phyloP scores from a whole-genome alignment of 139 green algal genomes.

The Tetradesmus obliquus region DNA sequence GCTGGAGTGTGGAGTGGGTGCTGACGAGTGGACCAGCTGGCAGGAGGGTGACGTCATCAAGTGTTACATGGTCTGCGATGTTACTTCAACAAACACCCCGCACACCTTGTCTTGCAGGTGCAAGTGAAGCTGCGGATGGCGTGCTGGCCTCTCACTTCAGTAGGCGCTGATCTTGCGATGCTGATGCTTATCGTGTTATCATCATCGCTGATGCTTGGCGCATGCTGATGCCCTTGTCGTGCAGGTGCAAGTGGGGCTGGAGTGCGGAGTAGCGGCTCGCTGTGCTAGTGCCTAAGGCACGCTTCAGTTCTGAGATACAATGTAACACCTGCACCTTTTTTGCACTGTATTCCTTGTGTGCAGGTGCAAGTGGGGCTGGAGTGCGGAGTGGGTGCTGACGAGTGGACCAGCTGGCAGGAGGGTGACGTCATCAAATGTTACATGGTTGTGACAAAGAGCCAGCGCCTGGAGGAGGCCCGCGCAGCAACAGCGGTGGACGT shows the following conservation, averaged over 20 bases:
- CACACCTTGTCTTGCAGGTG: not conserved
- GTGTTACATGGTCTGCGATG: slow-evolving; percentile 48
- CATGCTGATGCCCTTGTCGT: too few relatives aligned
- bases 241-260: slow-evolving; percentile 60
- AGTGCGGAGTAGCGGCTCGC: slow-evolving; percentile 82
- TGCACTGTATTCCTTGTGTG: not conserved
- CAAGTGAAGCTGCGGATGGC: slow-evolving; percentile 80
- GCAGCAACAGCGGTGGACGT: slow-evolving; percentile 49
- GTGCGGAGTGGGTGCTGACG: slow-evolving; percentile 83
- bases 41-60: slow-evolving; percentile 74
- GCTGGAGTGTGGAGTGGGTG: slow-evolving; percentile 86
- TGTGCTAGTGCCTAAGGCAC: too few relatives aligned
- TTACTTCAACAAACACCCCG: not conserved
- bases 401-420: slow-evolving; percentile 84
- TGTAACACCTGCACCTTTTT: too few relatives aligned
- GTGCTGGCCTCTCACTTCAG: slow-evolving; percentile 44
- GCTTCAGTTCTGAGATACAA: too few relatives aligned
- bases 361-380: slow-evolving; percentile 70
- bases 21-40: slow-evolving; percentile 82
- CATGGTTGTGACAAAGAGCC: slow-evolving; percentile 64
- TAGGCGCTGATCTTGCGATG: too few relatives aligned
- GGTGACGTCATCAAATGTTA: slow-evolving; percentile 69
- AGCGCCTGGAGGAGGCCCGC: slow-evolving; percentile 61
- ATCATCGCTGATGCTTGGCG: too few relatives aligned
- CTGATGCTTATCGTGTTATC: too few relatives aligned